Evolutionary conservation across 495 filamentous ascomycete species (phyloP), one percentile per base, ranked within the genome.

Genomic region (Penicillium ochrochloron): DNA sequence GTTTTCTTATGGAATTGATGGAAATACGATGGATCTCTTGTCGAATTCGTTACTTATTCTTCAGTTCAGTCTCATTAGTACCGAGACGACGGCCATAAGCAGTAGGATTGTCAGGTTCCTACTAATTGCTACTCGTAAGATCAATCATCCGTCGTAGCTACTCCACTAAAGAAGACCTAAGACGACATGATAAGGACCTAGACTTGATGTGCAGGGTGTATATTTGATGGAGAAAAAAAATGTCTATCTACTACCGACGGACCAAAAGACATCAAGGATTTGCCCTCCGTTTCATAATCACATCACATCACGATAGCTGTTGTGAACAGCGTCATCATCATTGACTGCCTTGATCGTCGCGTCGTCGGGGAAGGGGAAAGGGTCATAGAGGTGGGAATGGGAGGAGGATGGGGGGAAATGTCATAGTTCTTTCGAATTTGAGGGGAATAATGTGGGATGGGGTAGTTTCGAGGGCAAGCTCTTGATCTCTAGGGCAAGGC

Each of bases 231-330:
- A 52, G 66, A 68, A 71, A 68, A 53, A 15, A 34, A 56, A 35
- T 68, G 68, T 79, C 75, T 78, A 80, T 80, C 78, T 80, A 80
- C 76, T 74, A 69, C 71, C 71, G 68, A 72, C 61, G 52, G 62
- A 61, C 61, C 54, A 69, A 72, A 66, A 65, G 61, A 67, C 68
- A 72, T 66, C 57, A 63, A 56, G 64, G 34, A 65, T 58, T 48
- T 68, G 71, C 56, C 65, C 58, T 70, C 68, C 60, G 59, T 70
- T 71, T 72, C 72, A 64, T 68, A 66, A 69, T 68, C 67, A 60
- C 65, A 69, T 68, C 67, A 60, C 65, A 65, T 74, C 66, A 66
- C 66, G 69, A 73, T 69, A 62, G 61, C 63, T 68, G 65, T 44
- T 70, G 66, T 60, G 69, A 67, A 48, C 65, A 74, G 66, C 73